A percentile compares a stretch with the other conserved stretches of the same genome.
Evolutionary conservation across 164 flowering plant species (phyloP).

Genomic region (Magnolia officinalis): DNA sequence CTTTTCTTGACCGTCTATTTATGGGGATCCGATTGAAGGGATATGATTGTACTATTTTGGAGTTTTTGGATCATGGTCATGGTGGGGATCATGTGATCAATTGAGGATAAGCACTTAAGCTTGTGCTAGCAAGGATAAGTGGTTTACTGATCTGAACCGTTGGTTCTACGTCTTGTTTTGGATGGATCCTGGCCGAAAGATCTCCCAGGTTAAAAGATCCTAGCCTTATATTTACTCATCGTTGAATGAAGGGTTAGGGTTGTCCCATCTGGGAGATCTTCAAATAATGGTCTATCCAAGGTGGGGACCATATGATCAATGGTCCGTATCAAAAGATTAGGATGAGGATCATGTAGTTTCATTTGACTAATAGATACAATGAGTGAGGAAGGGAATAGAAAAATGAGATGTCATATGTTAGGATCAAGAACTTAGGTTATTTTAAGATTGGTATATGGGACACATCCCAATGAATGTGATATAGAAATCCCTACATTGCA

Average conservation of each 20-base stretch:
- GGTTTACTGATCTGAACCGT: neutral
- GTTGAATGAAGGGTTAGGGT: too few relatives aligned
- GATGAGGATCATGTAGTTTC: neutral
- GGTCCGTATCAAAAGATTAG: neutral
- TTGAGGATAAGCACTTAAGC: neutral
- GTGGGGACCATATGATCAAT: neutral
- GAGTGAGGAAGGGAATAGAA: constrained; percentile 5
- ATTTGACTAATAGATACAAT: constrained; percentile 12
- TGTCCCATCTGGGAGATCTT: too few relatives aligned
- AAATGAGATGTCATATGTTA: constrained; percentile 5
- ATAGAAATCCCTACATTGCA: constrained; percentile 34
- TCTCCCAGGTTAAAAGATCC: too few relatives aligned
- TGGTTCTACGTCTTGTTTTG: neutral
- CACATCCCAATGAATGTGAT: constrained; percentile 18
- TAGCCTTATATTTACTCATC: too few relatives aligned
- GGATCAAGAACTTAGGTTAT: constrained; percentile 5
- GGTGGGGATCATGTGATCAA: neutral
- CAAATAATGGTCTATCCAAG: neutral
- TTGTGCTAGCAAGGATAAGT: neutral
- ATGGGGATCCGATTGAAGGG: too few relatives aligned
- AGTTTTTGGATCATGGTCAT: neutral
- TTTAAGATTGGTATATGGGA: neutral
- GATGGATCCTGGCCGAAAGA: too few relatives aligned
- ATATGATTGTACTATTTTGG: too few relatives aligned
- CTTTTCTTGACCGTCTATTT: too few relatives aligned